Base-by-base conservation (phyloP, 352 stramenopile genomes). In the Phytopythium sindhum region DNA sequence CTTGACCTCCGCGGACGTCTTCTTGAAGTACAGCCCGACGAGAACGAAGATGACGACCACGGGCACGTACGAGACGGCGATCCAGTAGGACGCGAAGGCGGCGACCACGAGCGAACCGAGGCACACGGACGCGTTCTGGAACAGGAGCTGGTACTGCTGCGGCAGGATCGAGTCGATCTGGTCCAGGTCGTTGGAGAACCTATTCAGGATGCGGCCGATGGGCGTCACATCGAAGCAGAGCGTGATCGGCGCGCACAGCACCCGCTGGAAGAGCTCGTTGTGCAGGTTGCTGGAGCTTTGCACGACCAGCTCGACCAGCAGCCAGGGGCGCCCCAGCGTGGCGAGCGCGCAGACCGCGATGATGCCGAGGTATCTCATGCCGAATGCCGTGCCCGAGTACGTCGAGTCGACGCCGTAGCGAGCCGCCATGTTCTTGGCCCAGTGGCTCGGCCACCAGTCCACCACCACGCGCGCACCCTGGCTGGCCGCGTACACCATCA, bases 1-100 rank as follows among this genome's bases (percentile, higher is more conserved):
- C 78, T 98, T 98, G 17, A 98, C 70, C 63, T 98, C 95, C 19
- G 77, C 66, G 60, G 84, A 80, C 4, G 74, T 86, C 44, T 75
- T 70, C 45, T 97, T 86, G 73, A 96, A 98, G 68, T 74, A 74
- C 42, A 70, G 53, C 0, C 68, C 64, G 4, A 97, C 98, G 28
- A 92, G 85, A 17, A 80, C 66, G 28, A 82, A 58, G 6, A 72
- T 60, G 17, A 64, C 69, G 31, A 89, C 76, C 31, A 89, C 68
- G 6, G 81, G 91, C 1, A 90, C 45, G 35, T 88, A 82, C 51
- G 84, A 74, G 21, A 88, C 31, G 0, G 64, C 67, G 44, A 90
- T 78, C 62, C 61, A 75, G 29, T 73, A 72, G 0, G 67, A 79
- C 10, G 71, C 62, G 4, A 73, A 39, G 8, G 69, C 72, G 33